These are phyloP conservation scores for Aspergillus awamori DNA, from an alignment of 2,329 filamentous ascomycete genomes.

Conservation along the genomic window DNA sequence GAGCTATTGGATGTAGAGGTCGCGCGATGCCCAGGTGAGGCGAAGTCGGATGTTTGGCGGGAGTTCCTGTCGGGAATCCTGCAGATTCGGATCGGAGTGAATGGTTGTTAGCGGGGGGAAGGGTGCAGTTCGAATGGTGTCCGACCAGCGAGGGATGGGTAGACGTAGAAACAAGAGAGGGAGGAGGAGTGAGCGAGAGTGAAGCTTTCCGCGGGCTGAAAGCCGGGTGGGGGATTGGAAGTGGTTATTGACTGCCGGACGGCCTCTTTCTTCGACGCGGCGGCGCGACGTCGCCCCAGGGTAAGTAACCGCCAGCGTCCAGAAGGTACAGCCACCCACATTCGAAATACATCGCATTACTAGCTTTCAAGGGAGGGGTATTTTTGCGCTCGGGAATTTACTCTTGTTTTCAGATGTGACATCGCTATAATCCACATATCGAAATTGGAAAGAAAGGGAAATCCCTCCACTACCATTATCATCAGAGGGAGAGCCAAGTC, in stretches of 20 bases:
- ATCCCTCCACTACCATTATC: background rate
- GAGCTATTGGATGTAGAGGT: background rate
- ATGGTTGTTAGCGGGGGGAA: background rate
- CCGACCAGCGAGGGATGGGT: background rate
- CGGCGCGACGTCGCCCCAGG: background rate
- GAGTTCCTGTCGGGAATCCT: background rate
- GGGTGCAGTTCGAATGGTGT: background rate
- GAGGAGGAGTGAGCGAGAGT: constrained; percentile 6
- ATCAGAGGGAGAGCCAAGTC: background rate
- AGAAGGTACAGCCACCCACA: background rate
- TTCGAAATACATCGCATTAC: too few species aligned
- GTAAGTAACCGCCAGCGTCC: background rate
- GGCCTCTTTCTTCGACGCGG: background rate
- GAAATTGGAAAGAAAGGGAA: background rate
- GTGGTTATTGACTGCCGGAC: background rate
- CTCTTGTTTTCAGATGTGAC: background rate
- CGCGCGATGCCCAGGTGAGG: background rate
- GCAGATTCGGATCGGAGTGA: background rate
- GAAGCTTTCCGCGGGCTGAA: constrained; percentile 9
- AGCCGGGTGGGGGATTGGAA: constrained; percentile 2
- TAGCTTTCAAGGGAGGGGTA: too few species aligned
- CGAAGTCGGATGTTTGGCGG: background rate
- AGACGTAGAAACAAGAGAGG: constrained; percentile 2
- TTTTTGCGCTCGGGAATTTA: background rate
- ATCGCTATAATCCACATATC: background rate